These are phyloP conservation scores for Chlorella variabilis DNA, from an alignment of 163 green algal species.

Conservation along the genomic window DNA sequence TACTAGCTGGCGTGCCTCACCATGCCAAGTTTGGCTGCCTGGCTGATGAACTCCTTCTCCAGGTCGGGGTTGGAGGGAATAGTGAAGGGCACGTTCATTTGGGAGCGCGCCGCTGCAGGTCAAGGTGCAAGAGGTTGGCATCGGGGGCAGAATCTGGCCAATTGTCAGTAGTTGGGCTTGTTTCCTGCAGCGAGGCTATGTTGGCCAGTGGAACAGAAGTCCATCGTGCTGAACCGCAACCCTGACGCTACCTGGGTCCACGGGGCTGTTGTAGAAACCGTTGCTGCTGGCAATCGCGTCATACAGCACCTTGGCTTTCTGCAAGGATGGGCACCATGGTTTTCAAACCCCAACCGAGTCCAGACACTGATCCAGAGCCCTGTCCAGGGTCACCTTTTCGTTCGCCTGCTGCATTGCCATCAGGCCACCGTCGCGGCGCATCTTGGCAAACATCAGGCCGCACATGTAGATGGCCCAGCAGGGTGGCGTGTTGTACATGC, in stretches of 20 bases:
- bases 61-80: conserved; percentile 91
- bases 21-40: conserved; percentile 77
- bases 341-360: too few relatives aligned
- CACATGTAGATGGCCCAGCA: conserved; percentile 99
- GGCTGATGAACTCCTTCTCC: conserved; percentile 92
- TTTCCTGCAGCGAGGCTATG: too few relatives aligned
- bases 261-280: conserved; percentile 95
- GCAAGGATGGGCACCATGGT: not conserved
- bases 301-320: conserved; percentile 94
- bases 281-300: conserved; percentile 88
- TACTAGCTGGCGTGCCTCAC: conserved; percentile 38
- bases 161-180: too few relatives aligned
- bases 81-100: conserved; percentile 99
- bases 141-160: too few relatives aligned
- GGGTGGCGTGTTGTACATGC: conserved; percentile 99
- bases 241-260: conserved; percentile 64
- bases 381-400: conserved; percentile 36
- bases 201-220: too few relatives aligned
- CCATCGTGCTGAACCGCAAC: too few relatives aligned
- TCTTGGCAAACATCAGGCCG: conserved; percentile 95
- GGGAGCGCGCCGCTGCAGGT: conserved; percentile 72
- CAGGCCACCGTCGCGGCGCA: conserved; percentile 86
- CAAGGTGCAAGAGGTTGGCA: too few relatives aligned
- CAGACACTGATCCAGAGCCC: not conserved
- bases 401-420: conserved; percentile 77